Evolutionary conservation across 106 monocot genomes (phyloP).

Genomic region (Triglochin maritima): DNA sequence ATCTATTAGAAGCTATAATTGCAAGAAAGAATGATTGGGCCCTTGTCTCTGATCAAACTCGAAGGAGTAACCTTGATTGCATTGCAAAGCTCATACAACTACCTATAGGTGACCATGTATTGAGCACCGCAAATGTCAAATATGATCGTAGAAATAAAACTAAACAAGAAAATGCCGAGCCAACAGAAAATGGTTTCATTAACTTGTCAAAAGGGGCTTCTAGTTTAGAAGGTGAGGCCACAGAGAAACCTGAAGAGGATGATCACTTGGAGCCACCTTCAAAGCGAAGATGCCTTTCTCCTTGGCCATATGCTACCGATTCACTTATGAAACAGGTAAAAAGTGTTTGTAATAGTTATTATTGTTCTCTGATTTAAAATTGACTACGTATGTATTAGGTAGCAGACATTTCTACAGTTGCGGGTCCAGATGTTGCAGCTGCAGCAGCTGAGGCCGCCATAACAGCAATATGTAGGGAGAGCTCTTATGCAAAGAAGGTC

Average conservation of each 20-base stretch:
- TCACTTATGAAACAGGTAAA: conserved; percentile 63
- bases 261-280: conserved; percentile 17
- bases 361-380: not conserved
- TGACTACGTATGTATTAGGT: conserved; percentile 39
- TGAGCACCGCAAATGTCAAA: conserved; percentile 26
- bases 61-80: conserved; percentile 72
- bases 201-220: conserved; percentile 3
- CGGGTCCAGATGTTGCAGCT: conserved; percentile 51
- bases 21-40: conserved; percentile 93
- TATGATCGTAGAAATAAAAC: conserved; percentile 15
- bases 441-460: conserved; percentile 67
- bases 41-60: conserved; percentile 84
- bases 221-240: conserved; percentile 1
- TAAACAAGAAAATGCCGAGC: conserved; percentile 12
- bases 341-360: not conserved
- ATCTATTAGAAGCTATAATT: conserved; percentile 79
- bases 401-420: conserved; percentile 49
- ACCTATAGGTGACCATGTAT: conserved; percentile 82
- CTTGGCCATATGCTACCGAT: conserved; percentile 29
- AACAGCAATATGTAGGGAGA: conserved; percentile 46
- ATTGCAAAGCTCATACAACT: conserved; percentile 70
- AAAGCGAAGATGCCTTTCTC: conserved; percentile 41
- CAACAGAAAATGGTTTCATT: conserved; percentile 14
- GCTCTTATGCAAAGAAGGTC: conserved; percentile 33
- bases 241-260: conserved; percentile 19